Evolutionary conservation across 345 rosid species (phyloP), one percentile per base, ranked within the genome.

Genomic region (Hibiscus trionum): DNA sequence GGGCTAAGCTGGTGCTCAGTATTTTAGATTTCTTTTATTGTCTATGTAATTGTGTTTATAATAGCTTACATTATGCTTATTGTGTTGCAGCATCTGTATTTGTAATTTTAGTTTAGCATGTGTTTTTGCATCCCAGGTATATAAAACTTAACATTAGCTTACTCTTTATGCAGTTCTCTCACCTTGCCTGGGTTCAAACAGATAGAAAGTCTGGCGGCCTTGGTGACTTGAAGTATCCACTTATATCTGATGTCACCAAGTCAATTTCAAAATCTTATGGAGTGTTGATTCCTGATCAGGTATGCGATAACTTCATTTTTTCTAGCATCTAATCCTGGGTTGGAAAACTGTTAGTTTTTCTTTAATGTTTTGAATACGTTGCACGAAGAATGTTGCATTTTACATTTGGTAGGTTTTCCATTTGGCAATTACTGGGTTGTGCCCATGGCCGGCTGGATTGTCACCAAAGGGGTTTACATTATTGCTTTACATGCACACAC

Each of bases 141-240:
- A 26, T 57, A 24, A 27, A 42, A 12, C 50, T 42, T 21, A 58
- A 42, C 35, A n/a, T 10, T 26, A 17, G 24, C 5, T 55, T 61
- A 15, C 70, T 26, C 24, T 77, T 53, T 59, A 2, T 75, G 71
- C 70, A 95, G 98, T 95, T 90, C 81, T 90, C 99, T 12, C 99
- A 92, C 75, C 93, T 95, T 78, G 99, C 98, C 29, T 95, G 99
- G 99, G 88, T 95, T 44, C 99, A 95, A 84, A 92, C 99, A 26
- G 98, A 92, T 70, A 95, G 99, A 62, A 91, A 95, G 81, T 85
- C 98, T 2, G 99, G 99, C 59, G 98, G 98, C 29, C 97, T 95
- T 71, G 99, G 99, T 77, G 99, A 95, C 81, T 79, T 95, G 81
- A 95, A 86, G 27, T 95, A 90, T 63, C 96, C 98, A 50, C 85